These are phyloP conservation scores for Neonectria faginata DNA, from an alignment of 2,329 filamentous ascomycete species.

Conservation along the genomic window DNA sequence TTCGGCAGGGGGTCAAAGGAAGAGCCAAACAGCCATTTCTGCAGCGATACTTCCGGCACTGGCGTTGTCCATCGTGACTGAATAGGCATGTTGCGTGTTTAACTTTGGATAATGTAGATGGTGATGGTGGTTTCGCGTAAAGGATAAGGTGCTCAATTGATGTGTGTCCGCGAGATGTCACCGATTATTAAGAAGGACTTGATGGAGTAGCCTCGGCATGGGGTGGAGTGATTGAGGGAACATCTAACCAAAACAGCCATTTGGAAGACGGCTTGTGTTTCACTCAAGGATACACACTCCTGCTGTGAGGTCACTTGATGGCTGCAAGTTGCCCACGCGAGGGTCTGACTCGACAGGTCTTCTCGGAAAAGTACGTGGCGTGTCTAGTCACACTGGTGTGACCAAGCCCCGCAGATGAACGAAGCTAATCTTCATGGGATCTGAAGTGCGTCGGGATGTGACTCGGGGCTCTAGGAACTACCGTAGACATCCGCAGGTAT, in stretches of 20 bases:
- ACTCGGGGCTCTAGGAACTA: not conserved
- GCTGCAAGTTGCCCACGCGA: not conserved
- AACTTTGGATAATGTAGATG: not conserved
- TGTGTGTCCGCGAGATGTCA: not conserved
- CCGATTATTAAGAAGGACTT: not conserved
- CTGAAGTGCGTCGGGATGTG: not conserved
- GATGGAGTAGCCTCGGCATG: not conserved
- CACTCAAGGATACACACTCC: too few relatives aligned
- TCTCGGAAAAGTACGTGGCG: not conserved
- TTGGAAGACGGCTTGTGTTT: too few relatives aligned
- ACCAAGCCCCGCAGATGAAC: not conserved
- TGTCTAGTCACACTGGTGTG: not conserved
- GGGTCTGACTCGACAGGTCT: not conserved
- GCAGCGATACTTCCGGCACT: slow-evolving; percentile 53
- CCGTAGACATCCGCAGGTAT: not conserved
- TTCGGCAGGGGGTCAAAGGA: slow-evolving; percentile 56
- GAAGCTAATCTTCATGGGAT: not conserved
- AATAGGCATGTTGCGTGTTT: not conserved
- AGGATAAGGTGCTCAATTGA: not conserved
- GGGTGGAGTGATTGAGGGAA: not conserved
- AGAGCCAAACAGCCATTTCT: slow-evolving; percentile 66
- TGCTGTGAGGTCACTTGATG: not conserved
- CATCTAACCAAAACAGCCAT: too few relatives aligned
- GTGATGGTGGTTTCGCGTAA: not conserved
- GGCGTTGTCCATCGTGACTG: not conserved